Evolutionary conservation across 208 protist genomes (phyloP), one percentile per base, ranked within the genome.

Genomic region (Trypanosoma theileri): DNA sequence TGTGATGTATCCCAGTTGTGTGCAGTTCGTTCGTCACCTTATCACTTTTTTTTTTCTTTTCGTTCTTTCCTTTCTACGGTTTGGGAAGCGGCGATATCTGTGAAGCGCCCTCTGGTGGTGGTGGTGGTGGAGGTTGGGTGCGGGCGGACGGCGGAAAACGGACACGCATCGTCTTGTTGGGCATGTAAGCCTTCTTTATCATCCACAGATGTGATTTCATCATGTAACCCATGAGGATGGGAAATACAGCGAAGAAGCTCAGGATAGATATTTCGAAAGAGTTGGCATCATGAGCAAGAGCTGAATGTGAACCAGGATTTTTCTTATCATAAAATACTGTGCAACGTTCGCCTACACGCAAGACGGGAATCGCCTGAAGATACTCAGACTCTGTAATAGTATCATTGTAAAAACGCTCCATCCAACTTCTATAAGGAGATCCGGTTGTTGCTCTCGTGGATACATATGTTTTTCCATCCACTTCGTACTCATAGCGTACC

Each of bases 311-410:
- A 12, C 66, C 73, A 19, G 87, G 81, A 42, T 93, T 80, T 60
- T 88, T 86, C 79, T 92, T 93, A 56, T 91, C 82, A 71, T 95
- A 95, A 60, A 93, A 92, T 12, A 95, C 87, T 21, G 74, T 89
- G 80, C 90, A 95, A 0, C 75, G 76, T 70, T 92, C 86, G 8
- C 86, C 86, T 19, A 88, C 81, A 46, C 90, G 90, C 14, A 95
- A 80, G 12, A 93, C 80, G 26, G 90, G 90, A 51, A 95, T 93
- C 13, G 86, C 79, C 75, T 95, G 90, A 21, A 95, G 86, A 66
- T 95, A 95, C 77, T 95, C 69, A 16, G 88, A 82, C 79, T 95
- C 90, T 10, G 90, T 95, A 62, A 95, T 93, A 14, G 88, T 92
- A 75, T 95, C 90, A 22, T 81, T 83, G 71, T 95, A 93, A 48